Percentiles rank a stretch among this genome's conserved stretches.
These are phyloP conservation scores for Pythium phragmitis DNA, from an alignment of 352 stramenopile genomes.

Conservation along the genomic window DNA sequence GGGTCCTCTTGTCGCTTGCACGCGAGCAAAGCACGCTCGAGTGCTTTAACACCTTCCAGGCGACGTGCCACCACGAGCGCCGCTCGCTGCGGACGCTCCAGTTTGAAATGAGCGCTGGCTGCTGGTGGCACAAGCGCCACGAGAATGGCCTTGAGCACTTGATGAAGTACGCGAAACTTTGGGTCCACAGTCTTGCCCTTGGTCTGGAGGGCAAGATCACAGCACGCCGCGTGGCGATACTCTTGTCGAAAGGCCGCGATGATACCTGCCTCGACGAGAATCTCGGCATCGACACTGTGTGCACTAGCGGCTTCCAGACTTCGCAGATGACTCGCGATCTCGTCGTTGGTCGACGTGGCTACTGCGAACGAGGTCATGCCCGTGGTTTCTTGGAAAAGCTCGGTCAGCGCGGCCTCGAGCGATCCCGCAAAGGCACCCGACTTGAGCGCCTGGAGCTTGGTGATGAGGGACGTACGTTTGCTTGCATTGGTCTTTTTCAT, in stretches of 20 bases:
- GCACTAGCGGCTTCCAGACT: constrained; percentile 31
- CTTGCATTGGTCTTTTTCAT: constrained; percentile 46
- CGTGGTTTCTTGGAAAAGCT: constrained; percentile 65
- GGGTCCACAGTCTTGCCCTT: constrained; percentile 56
- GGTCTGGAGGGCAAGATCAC: constrained; percentile 45
- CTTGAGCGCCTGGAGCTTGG: constrained; percentile 70
- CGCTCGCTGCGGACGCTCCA: constrained; percentile 37
- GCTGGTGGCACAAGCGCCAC: constrained; percentile 26
- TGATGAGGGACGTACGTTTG: constrained; percentile 44
- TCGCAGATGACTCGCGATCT: constrained; percentile 38
- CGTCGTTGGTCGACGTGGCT: constrained; percentile 28
- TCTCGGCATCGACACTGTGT: constrained; percentile 50
- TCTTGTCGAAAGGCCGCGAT: constrained; percentile 43
- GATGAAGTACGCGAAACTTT: constrained; percentile 47
- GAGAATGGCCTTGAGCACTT: constrained; percentile 56
- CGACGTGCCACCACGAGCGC: constrained; percentile 41
- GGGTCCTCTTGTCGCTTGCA: constrained; percentile 75
- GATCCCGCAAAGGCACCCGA: constrained; percentile 40
- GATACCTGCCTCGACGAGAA: constrained; percentile 56
- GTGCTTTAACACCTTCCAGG: constrained; percentile 69
- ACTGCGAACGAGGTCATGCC: constrained; percentile 38
- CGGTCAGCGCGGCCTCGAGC: constrained; percentile 44
- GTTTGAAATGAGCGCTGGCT: constrained; percentile 19
- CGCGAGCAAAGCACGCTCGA: constrained; percentile 78
- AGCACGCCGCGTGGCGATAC: constrained; percentile 36